Evolutionary conservation across 192 early-diverging fungal species (phyloP).

Genomic region (Rhizoclosmatium globosum): DNA sequence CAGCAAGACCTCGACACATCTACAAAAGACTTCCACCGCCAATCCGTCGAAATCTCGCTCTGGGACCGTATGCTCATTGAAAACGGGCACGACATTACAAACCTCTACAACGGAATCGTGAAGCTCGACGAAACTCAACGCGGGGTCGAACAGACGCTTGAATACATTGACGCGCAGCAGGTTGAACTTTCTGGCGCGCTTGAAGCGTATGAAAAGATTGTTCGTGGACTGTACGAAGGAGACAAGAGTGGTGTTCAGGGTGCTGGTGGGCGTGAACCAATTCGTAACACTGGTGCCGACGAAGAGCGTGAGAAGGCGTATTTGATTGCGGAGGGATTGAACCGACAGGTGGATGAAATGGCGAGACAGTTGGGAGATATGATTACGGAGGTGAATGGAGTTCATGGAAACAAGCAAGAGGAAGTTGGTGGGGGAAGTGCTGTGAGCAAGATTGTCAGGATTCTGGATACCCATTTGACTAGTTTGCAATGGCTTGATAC

Average conservation of each 20-base stretch:
- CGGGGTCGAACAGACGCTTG: slow-evolving; percentile 85
- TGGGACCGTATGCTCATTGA: slow-evolving; percentile 90
- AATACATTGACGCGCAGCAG: slow-evolving; percentile 89
- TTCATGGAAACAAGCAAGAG: slow-evolving; percentile 1
- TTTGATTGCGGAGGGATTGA: slow-evolving; percentile 83
- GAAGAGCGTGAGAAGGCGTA: slow-evolving; percentile 88
- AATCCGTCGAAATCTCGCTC: slow-evolving; percentile 81
- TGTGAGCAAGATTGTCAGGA: slow-evolving; percentile 82
- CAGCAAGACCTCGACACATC: slow-evolving; percentile 79
- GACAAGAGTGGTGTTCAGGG: background rate
- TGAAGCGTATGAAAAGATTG: slow-evolving; percentile 80
- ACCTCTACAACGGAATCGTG: slow-evolving; percentile 77
- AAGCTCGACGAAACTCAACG: slow-evolving; percentile 77
- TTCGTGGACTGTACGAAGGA: slow-evolving; percentile 49
- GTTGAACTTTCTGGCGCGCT: slow-evolving; percentile 79
- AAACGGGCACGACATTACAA: slow-evolving; percentile 81
- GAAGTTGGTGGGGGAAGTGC: slow-evolving; percentile 44
- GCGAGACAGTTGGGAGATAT: slow-evolving; percentile 77
- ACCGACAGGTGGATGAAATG: slow-evolving; percentile 89
- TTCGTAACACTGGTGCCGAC: slow-evolving; percentile 71
- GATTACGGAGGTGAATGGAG: slow-evolving; percentile 87
- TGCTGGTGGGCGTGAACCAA: slow-evolving; percentile 4
- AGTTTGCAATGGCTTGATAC: slow-evolving; percentile 94
- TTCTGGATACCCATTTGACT: slow-evolving; percentile 90
- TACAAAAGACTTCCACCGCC: slow-evolving; percentile 84